Evolutionary conservation across 495 filamentous ascomycete genomes (phyloP), one percentile per base, ranked within the genome.

Genomic region (Letharia columbiana): DNA sequence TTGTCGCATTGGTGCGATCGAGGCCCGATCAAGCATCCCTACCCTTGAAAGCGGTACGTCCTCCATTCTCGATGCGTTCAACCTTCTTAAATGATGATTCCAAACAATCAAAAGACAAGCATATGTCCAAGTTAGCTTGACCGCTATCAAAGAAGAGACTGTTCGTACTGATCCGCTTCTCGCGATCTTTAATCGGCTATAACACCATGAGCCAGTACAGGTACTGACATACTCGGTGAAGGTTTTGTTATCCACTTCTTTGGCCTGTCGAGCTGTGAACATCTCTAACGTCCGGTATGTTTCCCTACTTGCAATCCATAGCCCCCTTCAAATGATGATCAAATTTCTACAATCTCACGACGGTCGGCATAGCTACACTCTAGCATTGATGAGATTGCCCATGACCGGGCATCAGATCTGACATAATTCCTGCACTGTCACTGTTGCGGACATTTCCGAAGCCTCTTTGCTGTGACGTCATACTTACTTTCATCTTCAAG

Each of bases 301-400:
- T 10, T 15, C 42, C 8, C 9, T 13, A 15, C 11, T 20, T 50
- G 6, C 33, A 47, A 44, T 63, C 65, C 52, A 44, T 28, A 20
- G 28, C 42, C 31, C 64, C 45, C 20, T 66, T 71, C 81, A 80
- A 80, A 90, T 89, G 89, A 94, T 91, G 87, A 89, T 83, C 82
- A 81, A 78, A 74, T 76, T 74, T 71, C 81, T 78, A 75, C 77
- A 82, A 87, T 87, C 87, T 96, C 91, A 96, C 92, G 91, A 96
- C 91, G 91, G 91, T 96, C 91, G 90, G 87, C 92, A 90, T 93
- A 96, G 84, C 86, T 81, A 85, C 73, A 77, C 70, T 71, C 76
- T 83, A 82, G 85, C 83, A 80, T 90, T 95, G 91, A 92, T 92
- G 91, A 93, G 81, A 88, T 80, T 80, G 88, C 90, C 90, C 85